phyloP scores from a whole-genome alignment of 2,329 filamentous ascomycete species.

The Byssochlamys sp. region DNA sequence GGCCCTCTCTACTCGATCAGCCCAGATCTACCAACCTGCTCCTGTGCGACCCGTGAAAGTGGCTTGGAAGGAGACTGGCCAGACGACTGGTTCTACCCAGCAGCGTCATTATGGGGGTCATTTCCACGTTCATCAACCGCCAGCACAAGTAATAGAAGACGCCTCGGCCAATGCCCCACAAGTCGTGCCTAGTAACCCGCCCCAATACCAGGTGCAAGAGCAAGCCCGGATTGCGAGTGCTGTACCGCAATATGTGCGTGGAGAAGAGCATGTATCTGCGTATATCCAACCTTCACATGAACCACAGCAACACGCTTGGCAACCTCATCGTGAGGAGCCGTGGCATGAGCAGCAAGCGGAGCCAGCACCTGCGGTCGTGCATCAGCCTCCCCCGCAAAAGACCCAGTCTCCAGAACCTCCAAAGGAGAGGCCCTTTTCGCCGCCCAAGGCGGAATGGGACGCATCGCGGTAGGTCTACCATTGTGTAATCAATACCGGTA shows the following conservation, averaged over 20 bases:
- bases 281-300: constrained; percentile 15
- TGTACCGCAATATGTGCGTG: constrained; percentile 37
- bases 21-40: neutral
- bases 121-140: neutral
- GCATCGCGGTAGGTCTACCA: constrained; percentile 45
- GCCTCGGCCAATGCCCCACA: neutral
- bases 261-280: constrained; percentile 33
- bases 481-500: neutral
- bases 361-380: constrained; percentile 36
- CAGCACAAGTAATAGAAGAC: neutral
- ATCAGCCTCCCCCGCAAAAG: constrained; percentile 34
- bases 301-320: neutral
- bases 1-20: neutral
- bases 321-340: neutral
- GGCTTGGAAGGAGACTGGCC: neutral
- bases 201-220: neutral
- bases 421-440: constrained; percentile 41
- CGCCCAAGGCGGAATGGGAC: constrained; percentile 54
- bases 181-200: neutral
- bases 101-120: neutral
- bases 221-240: constrained; percentile 19
- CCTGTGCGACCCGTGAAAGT: neutral
- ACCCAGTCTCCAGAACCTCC: constrained; percentile 14
- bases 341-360: constrained; percentile 19
- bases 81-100: neutral